Base-by-base conservation (phyloP, 331 rosid genomes). In the Dryas integrifolia region DNA sequence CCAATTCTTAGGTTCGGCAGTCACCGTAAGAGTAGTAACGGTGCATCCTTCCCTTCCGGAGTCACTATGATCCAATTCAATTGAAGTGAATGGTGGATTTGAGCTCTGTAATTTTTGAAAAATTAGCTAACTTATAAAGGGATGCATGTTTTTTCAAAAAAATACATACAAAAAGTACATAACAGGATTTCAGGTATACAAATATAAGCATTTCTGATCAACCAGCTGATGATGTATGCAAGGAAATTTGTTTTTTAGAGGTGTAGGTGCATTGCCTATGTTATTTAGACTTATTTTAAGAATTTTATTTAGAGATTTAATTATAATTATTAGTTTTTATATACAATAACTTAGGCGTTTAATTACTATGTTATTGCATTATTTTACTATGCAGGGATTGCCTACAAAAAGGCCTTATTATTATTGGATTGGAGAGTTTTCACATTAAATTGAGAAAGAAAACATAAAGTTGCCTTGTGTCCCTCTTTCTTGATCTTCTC, bases 21-120 rank as follows among this genome's bases (percentile, higher is more conserved):
- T 89, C 76, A 95, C 92, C 51, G 97, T 95, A 68, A 95, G 98
- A 76, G 98, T 95, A 67, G 98, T 95, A 81, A 95, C 98, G 5
- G 98, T 95, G 69, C 98, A 95, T 80, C 97, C 98, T 85, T 95
- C 98, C 87, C 98, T 85, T 82, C 98, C 98, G 72, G 98, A 95
- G 83, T 95, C 98, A 80, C 98, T 95, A 81, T 95, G 98, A 71
- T 95, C 98, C 86, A 95, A 84, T 82, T 95, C 97, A 78, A 95
- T 88, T 69, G 98, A 89, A 58, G 98, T 91, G 84, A 95, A 95
- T 11, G 98, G 98, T 57, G 98, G 98, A 82, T 95, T 91, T 75
- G 96, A 94, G 85, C 98, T 91, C 98, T 95, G 92, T 47, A 85
- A 86, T 67, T 78, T 76, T 14, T 56, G 44, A 70, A 8, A 53